Conservation (phyloP, 2,329 filamentous ascomycete species). For the Cladosporium sp. region DNA sequence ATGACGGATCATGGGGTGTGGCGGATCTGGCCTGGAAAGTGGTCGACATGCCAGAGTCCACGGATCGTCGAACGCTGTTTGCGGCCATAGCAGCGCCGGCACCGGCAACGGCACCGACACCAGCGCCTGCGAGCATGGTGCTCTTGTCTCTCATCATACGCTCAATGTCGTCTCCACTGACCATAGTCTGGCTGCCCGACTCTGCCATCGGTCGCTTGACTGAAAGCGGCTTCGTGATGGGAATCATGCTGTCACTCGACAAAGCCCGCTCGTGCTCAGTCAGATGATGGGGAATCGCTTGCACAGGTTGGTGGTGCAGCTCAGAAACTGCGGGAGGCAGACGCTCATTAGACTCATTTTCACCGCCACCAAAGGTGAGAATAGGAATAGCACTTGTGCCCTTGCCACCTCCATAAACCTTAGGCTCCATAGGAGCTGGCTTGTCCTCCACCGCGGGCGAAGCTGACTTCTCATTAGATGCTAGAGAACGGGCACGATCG, state of each 20-base stretch:
- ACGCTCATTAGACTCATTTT: conserved; percentile 4
- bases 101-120: conserved; percentile 8
- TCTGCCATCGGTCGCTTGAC: conserved; percentile 44
- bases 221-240: conserved; percentile 11
- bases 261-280: conserved; percentile 2
- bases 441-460: background rate
- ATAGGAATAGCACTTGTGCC: conserved; percentile 18
- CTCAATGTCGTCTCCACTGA: conserved; percentile 81
- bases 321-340: background rate
- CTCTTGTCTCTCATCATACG: conserved; percentile 60
- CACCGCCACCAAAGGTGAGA: conserved; percentile 20
- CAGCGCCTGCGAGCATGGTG: conserved; percentile 14
- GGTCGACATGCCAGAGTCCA: conserved; percentile 15
- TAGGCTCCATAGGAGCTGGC: conserved; percentile 11
- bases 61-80: conserved; percentile 10
- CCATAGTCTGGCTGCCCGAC: conserved; percentile 73
- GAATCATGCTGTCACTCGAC: conserved; percentile 8
- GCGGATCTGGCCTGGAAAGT: conserved; percentile 4
- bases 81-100: background rate
- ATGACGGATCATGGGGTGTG: conserved; percentile 17
- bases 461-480: background rate
- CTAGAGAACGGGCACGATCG: background rate
- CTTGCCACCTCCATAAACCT: conserved; percentile 15
- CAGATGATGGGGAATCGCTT: background rate
- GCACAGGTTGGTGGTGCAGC: background rate